phyloP scores from a whole-genome alignment of 345 rosid species.

The Physaria fendleri region DNA sequence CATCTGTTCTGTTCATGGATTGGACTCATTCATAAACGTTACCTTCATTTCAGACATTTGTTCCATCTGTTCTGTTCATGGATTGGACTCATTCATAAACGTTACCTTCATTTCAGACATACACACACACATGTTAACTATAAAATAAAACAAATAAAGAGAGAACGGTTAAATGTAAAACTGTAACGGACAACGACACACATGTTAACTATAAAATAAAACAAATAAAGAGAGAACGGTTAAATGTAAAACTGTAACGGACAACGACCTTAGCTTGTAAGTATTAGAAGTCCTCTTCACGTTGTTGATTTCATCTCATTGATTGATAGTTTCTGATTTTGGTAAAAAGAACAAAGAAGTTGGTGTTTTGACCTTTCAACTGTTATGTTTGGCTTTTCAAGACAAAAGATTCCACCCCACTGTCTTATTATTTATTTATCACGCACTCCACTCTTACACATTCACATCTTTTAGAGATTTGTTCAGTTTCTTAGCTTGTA shows the following conservation, averaged over 20 bases:
- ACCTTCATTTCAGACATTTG: too few relatives aligned
- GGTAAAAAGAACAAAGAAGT: not conserved
- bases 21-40: too few relatives aligned
- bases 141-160: not conserved
- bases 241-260: slow-evolving; percentile 25
- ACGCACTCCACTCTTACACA: not conserved
- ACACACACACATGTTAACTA: not conserved
- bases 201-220: not conserved
- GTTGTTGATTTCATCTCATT: slow-evolving; percentile 24
- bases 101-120: too few relatives aligned
- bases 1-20: too few relatives aligned
- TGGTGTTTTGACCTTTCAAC: slow-evolving; percentile 16
- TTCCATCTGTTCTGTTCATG: too few relatives aligned
- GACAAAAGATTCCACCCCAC: slow-evolving; percentile 8
- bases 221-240: slow-evolving; percentile 1
- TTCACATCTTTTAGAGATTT: too few relatives aligned
- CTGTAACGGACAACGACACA: slow-evolving; percentile 12
- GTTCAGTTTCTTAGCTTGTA: not conserved
- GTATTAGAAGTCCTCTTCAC: slow-evolving; percentile 26
- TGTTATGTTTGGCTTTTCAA: not conserved
- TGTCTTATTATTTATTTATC: not conserved
- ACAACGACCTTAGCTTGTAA: slow-evolving; percentile 17
- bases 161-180: slow-evolving; percentile 24
- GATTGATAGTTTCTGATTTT: slow-evolving; percentile 18
- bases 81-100: too few relatives aligned